A percentile compares a stretch with the other conserved stretches of the same genome.
These are phyloP conservation scores for Albifimbria verrucaria DNA, from an alignment of 2,329 filamentous ascomycete species.

Conservation along the genomic window DNA sequence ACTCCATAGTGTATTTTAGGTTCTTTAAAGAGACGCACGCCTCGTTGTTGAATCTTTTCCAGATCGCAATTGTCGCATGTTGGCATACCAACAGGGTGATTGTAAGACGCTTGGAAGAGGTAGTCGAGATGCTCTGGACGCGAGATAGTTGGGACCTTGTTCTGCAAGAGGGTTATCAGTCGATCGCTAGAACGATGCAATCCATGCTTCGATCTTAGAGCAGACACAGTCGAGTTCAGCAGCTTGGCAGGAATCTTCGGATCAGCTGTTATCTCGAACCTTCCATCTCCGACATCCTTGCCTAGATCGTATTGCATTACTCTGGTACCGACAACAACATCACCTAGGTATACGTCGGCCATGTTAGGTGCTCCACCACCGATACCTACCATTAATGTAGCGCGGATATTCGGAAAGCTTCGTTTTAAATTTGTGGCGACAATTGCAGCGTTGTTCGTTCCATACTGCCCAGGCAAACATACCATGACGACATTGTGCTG, in stretches of 20 bases:
- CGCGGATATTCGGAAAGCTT: conserved; percentile 11
- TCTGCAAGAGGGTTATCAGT: neutral
- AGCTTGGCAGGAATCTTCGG: neutral
- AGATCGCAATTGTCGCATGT: neutral
- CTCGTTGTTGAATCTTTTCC: neutral
- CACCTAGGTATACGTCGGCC: neutral
- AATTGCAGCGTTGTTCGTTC: conserved; percentile 10
- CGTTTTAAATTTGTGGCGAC: conserved; percentile 8
- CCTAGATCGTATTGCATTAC: conserved; percentile 1
- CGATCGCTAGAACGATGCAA: neutral
- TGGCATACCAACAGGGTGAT: neutral
- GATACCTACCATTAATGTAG: conserved; percentile 21
- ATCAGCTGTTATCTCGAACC: neutral
- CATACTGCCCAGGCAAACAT: conserved; percentile 11
- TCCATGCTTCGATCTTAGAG: neutral
- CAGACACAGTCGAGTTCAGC: neutral
- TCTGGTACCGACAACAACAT: neutral
- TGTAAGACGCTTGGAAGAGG: neutral
- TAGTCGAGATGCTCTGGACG: neutral
- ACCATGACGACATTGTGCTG: conserved; percentile 14
- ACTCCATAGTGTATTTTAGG: conserved; percentile 6
- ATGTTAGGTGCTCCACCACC: conserved; percentile 20
- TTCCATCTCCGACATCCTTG: neutral
- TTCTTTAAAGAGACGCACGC: neutral
- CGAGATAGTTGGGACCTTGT: neutral